phyloP scores from a whole-genome alignment of 2,329 filamentous ascomycete genomes.

The Aspergillus carbonarius region DNA sequence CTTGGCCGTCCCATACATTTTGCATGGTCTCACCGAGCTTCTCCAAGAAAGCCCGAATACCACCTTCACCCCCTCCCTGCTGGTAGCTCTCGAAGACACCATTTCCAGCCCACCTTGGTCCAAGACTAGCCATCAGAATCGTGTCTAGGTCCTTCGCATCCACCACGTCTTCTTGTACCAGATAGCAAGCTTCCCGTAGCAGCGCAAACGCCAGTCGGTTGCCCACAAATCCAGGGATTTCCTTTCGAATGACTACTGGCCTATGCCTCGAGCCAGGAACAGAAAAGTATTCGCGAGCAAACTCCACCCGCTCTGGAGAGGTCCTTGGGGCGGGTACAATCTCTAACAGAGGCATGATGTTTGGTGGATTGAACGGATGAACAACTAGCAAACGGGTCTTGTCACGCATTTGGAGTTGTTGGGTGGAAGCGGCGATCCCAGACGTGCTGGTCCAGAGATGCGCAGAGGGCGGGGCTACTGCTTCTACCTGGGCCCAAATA shows the following conservation, averaged over 20 bases:
- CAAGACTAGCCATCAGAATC: conserved; percentile 53
- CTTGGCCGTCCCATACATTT: conserved; percentile 54
- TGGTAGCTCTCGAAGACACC: conserved; percentile 61
- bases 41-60: conserved; percentile 53
- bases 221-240: conserved; percentile 57
- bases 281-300: conserved; percentile 42
- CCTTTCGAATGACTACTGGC: conserved; percentile 53
- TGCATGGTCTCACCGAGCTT: conserved; percentile 59
- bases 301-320: conserved; percentile 25
- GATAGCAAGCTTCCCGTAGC: conserved; percentile 55
- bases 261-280: conserved; percentile 23
- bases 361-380: conserved; percentile 63
- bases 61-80: conserved; percentile 56
- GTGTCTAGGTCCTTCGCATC: conserved; percentile 54
- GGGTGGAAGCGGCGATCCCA: conserved; percentile 56
- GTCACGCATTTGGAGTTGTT: conserved; percentile 46
- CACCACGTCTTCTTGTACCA: conserved; percentile 56
- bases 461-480: conserved; percentile 43
- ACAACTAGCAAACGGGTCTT: conserved; percentile 53
- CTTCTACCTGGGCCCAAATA: conserved; percentile 54
- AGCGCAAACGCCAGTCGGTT: conserved; percentile 60
- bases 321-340: conserved; percentile 54
- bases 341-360: conserved; percentile 62
- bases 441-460: conserved; percentile 60
- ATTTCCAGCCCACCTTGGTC: conserved; percentile 56